Evolutionary conservation across 1,139 yeast species (phyloP), one percentile per base, ranked within the genome.

Genomic region (Arxiozyma slooffiae): DNA sequence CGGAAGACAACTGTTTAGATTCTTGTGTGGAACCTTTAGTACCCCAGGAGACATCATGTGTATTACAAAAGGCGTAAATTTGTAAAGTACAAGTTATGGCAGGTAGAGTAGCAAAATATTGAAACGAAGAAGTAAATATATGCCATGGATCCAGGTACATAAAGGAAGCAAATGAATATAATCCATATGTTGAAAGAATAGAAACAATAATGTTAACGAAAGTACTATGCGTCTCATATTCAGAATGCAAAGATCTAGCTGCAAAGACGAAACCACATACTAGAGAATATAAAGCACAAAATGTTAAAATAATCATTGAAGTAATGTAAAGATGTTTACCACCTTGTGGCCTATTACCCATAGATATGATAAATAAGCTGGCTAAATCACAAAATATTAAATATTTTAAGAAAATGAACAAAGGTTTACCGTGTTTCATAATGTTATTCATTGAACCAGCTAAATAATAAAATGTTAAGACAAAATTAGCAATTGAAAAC

Each of bases 71-170:
- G 1, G 97, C 96, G 71, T 87, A 89, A 52, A 89, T 87, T 68
- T 89, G 97, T 55, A 89, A 73, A 1, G 96, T 85, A 69, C 96
- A 87, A 3, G 94, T 83, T 66, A 87, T 89, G 0, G 92, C 82
- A n/a, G 97, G 97, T 50, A 89, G 75, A 75, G 90, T 78, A 62
- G 88, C 67, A 70, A 89, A 87, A 71, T 89, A 89, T 68, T 89
- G 97, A 14, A 82, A 55, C 0, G 94, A 81, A 47, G 95, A 88
- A 1, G 96, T 84, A 48, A 89, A 45, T 67, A 89, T 80, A 64
- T 89, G 97, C 97, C 97, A 89, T 59, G 97, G 97, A 61, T 89
- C 97, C 68, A 89, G 66, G 67, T 89, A 89, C 53, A 90, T 69
- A 44, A 89, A 58, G 6, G 96, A 86, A 72, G 88, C 83, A 53